These are phyloP conservation scores for Phyllosticta citribraziliensis DNA, from an alignment of 2,329 filamentous ascomycete species.

Conservation along the genomic window DNA sequence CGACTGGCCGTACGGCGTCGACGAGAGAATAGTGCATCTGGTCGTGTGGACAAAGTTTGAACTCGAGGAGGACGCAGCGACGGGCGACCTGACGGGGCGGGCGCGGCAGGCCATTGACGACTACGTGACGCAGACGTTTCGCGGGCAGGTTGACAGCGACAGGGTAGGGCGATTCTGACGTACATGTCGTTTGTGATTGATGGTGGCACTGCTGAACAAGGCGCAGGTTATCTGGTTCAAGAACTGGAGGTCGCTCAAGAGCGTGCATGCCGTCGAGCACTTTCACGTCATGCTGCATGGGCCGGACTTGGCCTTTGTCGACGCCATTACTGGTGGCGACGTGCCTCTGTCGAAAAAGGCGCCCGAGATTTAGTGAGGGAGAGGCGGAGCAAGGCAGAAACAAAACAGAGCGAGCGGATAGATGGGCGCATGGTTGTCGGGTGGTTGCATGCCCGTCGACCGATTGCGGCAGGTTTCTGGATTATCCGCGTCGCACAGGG, in stretches of 20 bases:
- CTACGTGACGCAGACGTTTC: constrained; percentile 62
- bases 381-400: background rate
- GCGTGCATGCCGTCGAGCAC: constrained; percentile 78
- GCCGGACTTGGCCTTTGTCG: constrained; percentile 60
- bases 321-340: constrained; percentile 63
- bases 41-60: constrained; percentile 91
- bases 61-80: constrained; percentile 56
- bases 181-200: no score
- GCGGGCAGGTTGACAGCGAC: constrained; percentile 38
- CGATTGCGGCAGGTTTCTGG: background rate
- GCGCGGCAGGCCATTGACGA: constrained; percentile 56
- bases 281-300: constrained; percentile 89
- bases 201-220: constrained; percentile 6
- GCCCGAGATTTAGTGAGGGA: constrained; percentile 1
- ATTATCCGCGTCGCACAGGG: background rate
- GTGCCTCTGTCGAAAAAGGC: constrained; percentile 43
- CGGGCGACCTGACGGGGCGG: constrained; percentile 56
- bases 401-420: no score
- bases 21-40: constrained; percentile 66
- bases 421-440: background rate
- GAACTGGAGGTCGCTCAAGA: constrained; percentile 82
- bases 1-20: constrained; percentile 90
- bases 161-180: constrained; percentile 22
- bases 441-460: background rate
- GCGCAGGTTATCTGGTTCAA: constrained; percentile 72